Evolutionary conservation across 2,329 filamentous ascomycete species (phyloP).

Genomic region (Sarocladiaceae sp.): DNA sequence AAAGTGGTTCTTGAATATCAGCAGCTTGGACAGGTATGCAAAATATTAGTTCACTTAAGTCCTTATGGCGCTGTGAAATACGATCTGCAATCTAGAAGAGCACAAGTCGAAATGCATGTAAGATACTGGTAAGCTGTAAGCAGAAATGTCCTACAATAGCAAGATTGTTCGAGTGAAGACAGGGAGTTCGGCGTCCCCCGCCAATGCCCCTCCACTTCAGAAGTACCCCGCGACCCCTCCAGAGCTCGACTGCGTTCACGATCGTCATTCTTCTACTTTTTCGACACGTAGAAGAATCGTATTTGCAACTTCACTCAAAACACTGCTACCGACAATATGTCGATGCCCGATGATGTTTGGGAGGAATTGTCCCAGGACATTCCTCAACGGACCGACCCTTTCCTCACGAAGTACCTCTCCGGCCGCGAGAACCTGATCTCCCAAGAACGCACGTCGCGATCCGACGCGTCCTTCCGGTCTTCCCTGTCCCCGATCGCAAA

Average conservation of each 20-base stretch:
- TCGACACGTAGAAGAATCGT: too few species aligned
- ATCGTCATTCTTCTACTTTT: too few species aligned
- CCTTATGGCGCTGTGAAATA: too few species aligned
- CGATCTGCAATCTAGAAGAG: too few species aligned
- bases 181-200: constrained; percentile 12
- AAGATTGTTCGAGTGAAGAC: not conserved
- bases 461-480: constrained; percentile 67
- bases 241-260: constrained; percentile 16
- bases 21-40: too few species aligned
- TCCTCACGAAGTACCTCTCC: constrained; percentile 76
- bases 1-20: too few species aligned
- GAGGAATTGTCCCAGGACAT: constrained; percentile 52
- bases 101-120: too few species aligned
- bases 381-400: constrained; percentile 60
- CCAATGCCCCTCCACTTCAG: too few species aligned
- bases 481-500: constrained; percentile 74
- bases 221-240: not conserved
- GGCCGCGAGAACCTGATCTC: constrained; percentile 72
- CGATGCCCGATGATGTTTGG: constrained; percentile 55
- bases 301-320: too few species aligned
- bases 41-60: too few species aligned
- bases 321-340: constrained; percentile 24
- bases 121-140: too few species aligned
- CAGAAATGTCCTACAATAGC: not conserved
- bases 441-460: constrained; percentile 77